Evolutionary conservation across 441 rosid species (phyloP), one percentile per base, ranked within the genome.

Genomic region (Jatropha podagrica): DNA sequence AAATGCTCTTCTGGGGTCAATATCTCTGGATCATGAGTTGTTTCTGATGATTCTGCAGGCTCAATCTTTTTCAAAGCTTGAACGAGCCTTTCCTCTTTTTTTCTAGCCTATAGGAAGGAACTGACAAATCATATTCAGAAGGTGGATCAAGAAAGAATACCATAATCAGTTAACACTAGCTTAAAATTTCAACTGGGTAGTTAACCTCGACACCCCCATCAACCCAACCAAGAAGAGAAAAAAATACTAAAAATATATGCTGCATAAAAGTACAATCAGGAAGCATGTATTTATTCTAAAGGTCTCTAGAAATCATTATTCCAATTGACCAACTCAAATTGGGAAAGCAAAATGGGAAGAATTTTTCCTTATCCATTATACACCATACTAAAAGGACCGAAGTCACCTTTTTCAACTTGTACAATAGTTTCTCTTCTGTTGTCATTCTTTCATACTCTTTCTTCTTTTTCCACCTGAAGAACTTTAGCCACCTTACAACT

Each of bases 1-100:
- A 91, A 91, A 82, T 94, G 98, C 82, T 96, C 99, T 74, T 96
- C 97, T 0, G 97, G 99, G 40, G 98, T 94, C 78, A 90, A 83
- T 74, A 94, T 89, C 90, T 96, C 98, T 7, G 99, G 99, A 84
- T 96, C 97, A 73, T 94, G 97, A 41, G 87, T 86, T 63, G 92
- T 64, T 77, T 88, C 94, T 0, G 88, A 87, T 64, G 92, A 83
- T 55, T 94, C 95, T 55, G 84, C 73, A 15, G 96, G 99, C 71
- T 94, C 98, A 27, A 96, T 85, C 83, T 91, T 92, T 74, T 86
- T 86, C 86, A 94, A 80, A 58, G 91, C 86, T 80, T 85, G 89
- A 75, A 90, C 84, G 74, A 88, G 78, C 64, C 92, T 88, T 73
- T 89, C 96, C 84, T 96, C 95, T 81, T 96, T 96, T 86, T 80